phyloP scores from a whole-genome alignment of 2,329 filamentous ascomycete species.

The Stachybotrys echinatus region DNA sequence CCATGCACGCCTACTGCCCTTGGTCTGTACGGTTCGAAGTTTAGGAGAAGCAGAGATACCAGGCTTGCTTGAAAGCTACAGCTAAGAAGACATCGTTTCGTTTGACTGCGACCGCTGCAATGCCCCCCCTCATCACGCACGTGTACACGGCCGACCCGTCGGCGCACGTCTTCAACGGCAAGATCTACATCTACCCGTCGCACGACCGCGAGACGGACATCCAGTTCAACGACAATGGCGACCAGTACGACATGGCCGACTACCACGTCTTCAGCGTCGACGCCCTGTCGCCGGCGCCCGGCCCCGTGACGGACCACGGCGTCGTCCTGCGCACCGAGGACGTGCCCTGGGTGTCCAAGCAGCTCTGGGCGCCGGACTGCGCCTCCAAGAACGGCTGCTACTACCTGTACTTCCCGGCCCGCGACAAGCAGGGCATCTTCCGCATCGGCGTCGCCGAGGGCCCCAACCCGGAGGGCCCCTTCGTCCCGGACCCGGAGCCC shows the following conservation, averaged over 20 bases:
- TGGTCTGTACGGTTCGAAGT: too few species aligned
- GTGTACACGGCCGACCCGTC: conserved; percentile 78
- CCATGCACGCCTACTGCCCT: too few species aligned
- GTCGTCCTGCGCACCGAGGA: conserved; percentile 59
- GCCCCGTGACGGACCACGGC: conserved; percentile 66
- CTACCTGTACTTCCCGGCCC: conserved; percentile 73
- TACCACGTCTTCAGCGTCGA: conserved; percentile 69
- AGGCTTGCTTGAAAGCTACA: too few species aligned
- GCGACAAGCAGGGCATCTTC: conserved; percentile 65
- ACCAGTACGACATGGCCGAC: conserved; percentile 80
- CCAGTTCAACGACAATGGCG: conserved; percentile 75
- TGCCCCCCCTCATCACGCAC: conserved; percentile 63
- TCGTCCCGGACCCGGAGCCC: conserved; percentile 56
- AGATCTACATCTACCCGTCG: conserved; percentile 74
- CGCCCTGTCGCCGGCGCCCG: conserved; percentile 43
- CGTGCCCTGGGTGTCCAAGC: conserved; percentile 72
- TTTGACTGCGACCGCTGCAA: too few species aligned
- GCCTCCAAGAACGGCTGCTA: conserved; percentile 63
- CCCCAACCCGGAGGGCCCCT: conserved; percentile 63
- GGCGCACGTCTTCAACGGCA: conserved; percentile 72
- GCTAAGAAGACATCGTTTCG: too few species aligned
- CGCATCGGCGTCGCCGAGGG: conserved; percentile 67
- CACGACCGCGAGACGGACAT: conserved; percentile 74
- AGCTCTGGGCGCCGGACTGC: conserved; percentile 77
- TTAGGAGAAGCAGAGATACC: neutral